Percentiles rank a stretch among this genome's conserved stretches.
phyloP scores from a whole-genome alignment of 805 yeast species.

The Saturnispora sanitii region DNA sequence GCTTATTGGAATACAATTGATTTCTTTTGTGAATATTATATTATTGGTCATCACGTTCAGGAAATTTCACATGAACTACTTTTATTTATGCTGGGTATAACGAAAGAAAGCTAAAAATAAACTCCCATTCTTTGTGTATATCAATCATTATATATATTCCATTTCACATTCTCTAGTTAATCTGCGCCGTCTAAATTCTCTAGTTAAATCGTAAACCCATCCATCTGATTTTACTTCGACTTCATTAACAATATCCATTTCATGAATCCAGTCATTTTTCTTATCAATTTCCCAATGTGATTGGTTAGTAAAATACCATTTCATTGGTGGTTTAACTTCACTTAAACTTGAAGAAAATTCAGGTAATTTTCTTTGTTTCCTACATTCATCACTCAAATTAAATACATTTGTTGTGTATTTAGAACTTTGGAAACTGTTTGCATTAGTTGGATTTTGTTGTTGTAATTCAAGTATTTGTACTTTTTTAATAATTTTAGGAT shows the following conservation, averaged over 20 bases:
- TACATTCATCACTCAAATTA: constrained; percentile 17
- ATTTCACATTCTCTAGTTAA: constrained; percentile 20
- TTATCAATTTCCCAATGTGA: constrained; percentile 61
- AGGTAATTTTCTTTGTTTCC: constrained; percentile 45
- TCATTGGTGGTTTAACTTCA: constrained; percentile 51
- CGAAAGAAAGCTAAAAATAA: too few relatives aligned
- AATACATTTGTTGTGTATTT: constrained; percentile 48
- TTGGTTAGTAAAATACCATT: constrained; percentile 58
- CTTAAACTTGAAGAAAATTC: constrained; percentile 47
- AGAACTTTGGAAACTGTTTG: constrained; percentile 52
- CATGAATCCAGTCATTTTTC: constrained; percentile 42
- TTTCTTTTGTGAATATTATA: too few relatives aligned
- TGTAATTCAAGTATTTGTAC: constrained; percentile 77
- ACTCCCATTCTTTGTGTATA: background rate
- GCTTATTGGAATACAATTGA: background rate
- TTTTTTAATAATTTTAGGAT: constrained; percentile 44
- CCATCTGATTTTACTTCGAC: constrained; percentile 22
- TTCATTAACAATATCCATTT: constrained; percentile 31
- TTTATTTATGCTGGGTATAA: too few relatives aligned
- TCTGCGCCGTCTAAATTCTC: constrained; percentile 49
- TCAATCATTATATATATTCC: background rate
- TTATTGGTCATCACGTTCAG: too few relatives aligned
- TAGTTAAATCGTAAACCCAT: constrained; percentile 46
- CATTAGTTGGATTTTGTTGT: constrained; percentile 44
- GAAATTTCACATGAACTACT: too few relatives aligned